phyloP scores from a whole-genome alignment of 495 filamentous ascomycete genomes.

The Xylaria telfairii region DNA sequence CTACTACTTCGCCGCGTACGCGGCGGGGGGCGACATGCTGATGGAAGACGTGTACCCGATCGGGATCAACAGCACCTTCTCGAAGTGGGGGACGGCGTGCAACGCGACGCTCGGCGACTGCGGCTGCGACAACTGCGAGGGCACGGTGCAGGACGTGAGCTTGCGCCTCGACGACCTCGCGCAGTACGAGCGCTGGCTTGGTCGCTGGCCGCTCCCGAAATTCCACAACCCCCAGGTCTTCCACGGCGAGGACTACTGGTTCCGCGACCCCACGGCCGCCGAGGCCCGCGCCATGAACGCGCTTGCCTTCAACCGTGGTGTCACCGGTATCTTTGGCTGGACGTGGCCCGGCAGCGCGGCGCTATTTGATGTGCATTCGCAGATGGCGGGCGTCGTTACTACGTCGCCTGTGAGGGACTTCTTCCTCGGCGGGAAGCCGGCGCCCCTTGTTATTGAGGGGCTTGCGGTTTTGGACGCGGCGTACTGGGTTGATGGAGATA shows the following conservation, averaged over 20 bases:
- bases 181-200: slow-evolving; percentile 52
- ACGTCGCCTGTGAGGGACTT: slow-evolving; percentile 46
- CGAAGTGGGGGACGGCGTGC: slow-evolving; percentile 61
- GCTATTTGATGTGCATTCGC: slow-evolving; percentile 52
- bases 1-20: slow-evolving; percentile 70
- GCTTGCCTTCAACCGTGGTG: slow-evolving; percentile 68
- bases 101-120: slow-evolving; percentile 74
- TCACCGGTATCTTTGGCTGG: slow-evolving; percentile 60
- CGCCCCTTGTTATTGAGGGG: slow-evolving; percentile 26
- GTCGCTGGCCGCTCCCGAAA: slow-evolving; percentile 57
- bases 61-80: slow-evolving; percentile 59
- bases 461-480: slow-evolving; percentile 48
- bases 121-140: slow-evolving; percentile 72
- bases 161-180: slow-evolving; percentile 57
- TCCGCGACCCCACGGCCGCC: slow-evolving; percentile 56
- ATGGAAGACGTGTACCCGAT: slow-evolving; percentile 73
- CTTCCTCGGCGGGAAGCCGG: slow-evolving; percentile 46
- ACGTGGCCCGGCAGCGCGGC: slow-evolving; percentile 55
- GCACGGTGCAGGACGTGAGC: slow-evolving; percentile 61
- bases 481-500: slow-evolving; percentile 45
- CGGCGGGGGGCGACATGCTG: slow-evolving; percentile 66
- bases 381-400: slow-evolving; percentile 52
- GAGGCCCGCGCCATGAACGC: slow-evolving; percentile 67
- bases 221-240: slow-evolving; percentile 71
- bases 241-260: slow-evolving; percentile 67